Evolutionary conservation across 2,329 filamentous ascomycete species (phyloP).

Genomic region (Monilinia vaccinii-corymbosi): DNA sequence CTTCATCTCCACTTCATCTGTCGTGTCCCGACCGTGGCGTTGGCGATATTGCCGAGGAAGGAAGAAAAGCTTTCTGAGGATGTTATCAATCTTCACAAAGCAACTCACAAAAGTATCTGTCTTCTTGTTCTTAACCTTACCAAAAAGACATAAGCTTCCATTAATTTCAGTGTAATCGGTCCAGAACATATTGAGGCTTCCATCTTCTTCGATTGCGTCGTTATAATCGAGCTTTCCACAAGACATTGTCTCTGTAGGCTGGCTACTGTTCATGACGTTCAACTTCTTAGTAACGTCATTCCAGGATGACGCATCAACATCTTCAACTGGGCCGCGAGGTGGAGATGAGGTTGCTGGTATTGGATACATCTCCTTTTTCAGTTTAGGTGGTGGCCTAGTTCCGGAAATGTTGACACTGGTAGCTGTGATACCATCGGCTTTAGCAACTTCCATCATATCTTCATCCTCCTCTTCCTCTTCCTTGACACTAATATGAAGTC

Average conservation of each 20-base stretch:
- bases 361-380: conserved; percentile 60
- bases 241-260: conserved; percentile 50
- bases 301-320: conserved; percentile 77
- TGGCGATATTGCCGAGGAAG: conserved; percentile 67
- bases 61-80: conserved; percentile 87
- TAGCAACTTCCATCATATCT: conserved; percentile 80
- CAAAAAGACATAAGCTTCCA: conserved; percentile 86
- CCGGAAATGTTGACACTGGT: conserved; percentile 79
- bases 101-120: conserved; percentile 75
- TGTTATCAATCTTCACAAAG: conserved; percentile 93
- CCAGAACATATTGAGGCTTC: conserved; percentile 92
- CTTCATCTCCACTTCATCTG: conserved; percentile 73
- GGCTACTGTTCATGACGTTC: conserved; percentile 72
- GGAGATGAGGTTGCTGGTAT: conserved; percentile 73
- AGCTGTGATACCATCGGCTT: conserved; percentile 59
- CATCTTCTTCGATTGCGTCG: conserved; percentile 88
- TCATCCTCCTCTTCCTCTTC: conserved; percentile 57
- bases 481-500: conserved; percentile 47
- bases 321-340: conserved; percentile 45
- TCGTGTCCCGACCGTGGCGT: conserved; percentile 54
- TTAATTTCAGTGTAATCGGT: conserved; percentile 90
- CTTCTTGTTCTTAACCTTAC: conserved; percentile 88
- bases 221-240: conserved; percentile 76
- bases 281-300: conserved; percentile 78
- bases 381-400: conserved; percentile 66